These are phyloP conservation scores for Aeminium ludgeri DNA, from an alignment of 495 filamentous ascomycete species.

Conservation along the genomic window DNA sequence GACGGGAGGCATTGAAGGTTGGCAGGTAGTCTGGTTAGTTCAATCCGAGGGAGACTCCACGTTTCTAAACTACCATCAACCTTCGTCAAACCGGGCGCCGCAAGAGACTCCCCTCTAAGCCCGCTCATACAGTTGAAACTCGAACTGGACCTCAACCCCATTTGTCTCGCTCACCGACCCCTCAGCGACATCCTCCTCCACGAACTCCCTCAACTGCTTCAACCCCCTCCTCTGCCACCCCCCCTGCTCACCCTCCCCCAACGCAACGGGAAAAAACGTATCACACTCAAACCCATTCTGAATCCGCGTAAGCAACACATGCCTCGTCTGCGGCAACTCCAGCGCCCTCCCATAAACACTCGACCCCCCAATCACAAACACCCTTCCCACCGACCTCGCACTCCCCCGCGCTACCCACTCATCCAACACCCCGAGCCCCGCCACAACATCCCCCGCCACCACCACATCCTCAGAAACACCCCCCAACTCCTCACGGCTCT, in stretches of 20 bases:
- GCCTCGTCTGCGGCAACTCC: slow-evolving; percentile 18
- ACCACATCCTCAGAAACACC: slow-evolving; percentile 20
- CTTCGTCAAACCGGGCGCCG: too few relatives aligned
- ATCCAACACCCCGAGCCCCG: slow-evolving; percentile 35
- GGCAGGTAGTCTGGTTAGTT: too few relatives aligned
- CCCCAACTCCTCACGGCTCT: slow-evolving; percentile 13
- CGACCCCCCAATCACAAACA: slow-evolving; percentile 81
- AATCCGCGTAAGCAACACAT: slow-evolving; percentile 49
- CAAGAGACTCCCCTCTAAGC: slow-evolving; percentile 5
- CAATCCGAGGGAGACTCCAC: too few relatives aligned
- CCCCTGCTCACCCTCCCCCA: slow-evolving; percentile 25
- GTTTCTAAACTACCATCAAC: too few relatives aligned
- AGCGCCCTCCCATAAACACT: slow-evolving; percentile 66
- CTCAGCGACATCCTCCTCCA: slow-evolving; percentile 38
- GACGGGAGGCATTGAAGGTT: too few relatives aligned
- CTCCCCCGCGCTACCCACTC: slow-evolving; percentile 11
- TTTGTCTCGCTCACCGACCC: slow-evolving; percentile 31
- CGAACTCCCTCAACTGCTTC: slow-evolving; percentile 37
- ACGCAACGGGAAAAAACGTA: slow-evolving; percentile 58
- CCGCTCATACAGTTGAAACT: slow-evolving; percentile 41
- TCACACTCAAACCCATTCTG: slow-evolving; percentile 63
- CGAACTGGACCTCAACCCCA: slow-evolving; percentile 36
- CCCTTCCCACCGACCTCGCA: slow-evolving; percentile 27
- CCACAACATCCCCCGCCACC: slow-evolving; percentile 29
- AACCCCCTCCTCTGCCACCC: slow-evolving; percentile 35